These are phyloP conservation scores for Komagataella pastoris DNA, from an alignment of 805 yeast genomes.

Conservation along the genomic window DNA sequence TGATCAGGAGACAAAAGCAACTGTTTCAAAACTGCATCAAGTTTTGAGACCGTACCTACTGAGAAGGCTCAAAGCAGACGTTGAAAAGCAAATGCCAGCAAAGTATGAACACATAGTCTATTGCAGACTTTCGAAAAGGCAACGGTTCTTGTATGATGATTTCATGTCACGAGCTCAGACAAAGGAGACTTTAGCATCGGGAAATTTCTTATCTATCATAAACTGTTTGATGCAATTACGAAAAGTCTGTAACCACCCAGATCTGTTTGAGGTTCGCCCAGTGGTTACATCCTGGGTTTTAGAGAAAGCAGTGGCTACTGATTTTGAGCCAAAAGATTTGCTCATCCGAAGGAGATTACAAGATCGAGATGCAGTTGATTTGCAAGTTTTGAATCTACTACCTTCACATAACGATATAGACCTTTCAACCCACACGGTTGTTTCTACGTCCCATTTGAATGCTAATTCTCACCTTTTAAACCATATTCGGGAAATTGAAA, in stretches of 20 bases:
- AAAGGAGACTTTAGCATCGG: slow-evolving; percentile 82
- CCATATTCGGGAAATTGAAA: slow-evolving; percentile 29
- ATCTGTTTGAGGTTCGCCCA: slow-evolving; percentile 90
- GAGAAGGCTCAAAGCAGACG: slow-evolving; percentile 89
- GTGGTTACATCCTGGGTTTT: slow-evolving; percentile 81
- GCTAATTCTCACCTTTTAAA: slow-evolving; percentile 31
- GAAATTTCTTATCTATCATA: slow-evolving; percentile 87
- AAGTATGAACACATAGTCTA: slow-evolving; percentile 91
- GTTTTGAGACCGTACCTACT: slow-evolving; percentile 85
- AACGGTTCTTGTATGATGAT: slow-evolving; percentile 84
- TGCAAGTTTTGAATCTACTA: slow-evolving; percentile 47
- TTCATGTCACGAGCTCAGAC: slow-evolving; percentile 97
- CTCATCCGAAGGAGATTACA: slow-evolving; percentile 20
- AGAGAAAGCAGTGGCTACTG: slow-evolving; percentile 44
- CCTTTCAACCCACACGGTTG: slow-evolving; percentile 29
- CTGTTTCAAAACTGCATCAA: slow-evolving; percentile 83
- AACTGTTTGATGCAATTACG: slow-evolving; percentile 96
- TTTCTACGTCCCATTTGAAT: slow-evolving; percentile 27
- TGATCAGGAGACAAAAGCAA: slow-evolving; percentile 73
- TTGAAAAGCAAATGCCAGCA: slow-evolving; percentile 98
- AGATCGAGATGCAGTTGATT: slow-evolving; percentile 21
- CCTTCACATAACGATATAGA: slow-evolving; percentile 32
- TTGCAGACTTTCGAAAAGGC: slow-evolving; percentile 87
- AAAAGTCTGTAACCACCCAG: slow-evolving; percentile 94
- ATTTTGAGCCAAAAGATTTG: slow-evolving; percentile 28